These are phyloP conservation scores for Rhododendron henanense DNA, from an alignment of 148 eudicot genomes.

Conservation along the genomic window DNA sequence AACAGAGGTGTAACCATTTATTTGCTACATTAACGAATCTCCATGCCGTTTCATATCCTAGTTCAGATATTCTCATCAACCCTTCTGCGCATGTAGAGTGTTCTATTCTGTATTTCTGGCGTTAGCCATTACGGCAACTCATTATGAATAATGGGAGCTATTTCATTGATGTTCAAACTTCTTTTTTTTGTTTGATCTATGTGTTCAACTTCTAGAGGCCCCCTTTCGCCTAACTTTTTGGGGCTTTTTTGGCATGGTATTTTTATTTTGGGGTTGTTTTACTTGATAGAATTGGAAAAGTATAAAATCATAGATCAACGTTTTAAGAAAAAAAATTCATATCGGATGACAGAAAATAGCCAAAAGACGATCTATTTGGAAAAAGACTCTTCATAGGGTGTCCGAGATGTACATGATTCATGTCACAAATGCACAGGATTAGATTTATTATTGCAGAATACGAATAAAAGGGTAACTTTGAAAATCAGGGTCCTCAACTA, in stretches of 20 bases:
- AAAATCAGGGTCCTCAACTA: too few relatives aligned
- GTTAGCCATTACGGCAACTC: neutral
- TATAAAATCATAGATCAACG: neutral
- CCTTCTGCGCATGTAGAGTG: neutral
- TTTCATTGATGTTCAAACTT: neutral
- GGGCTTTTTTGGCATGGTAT: neutral
- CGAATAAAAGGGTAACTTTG: neutral
- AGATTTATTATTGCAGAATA: neutral
- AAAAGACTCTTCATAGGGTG: too few relatives aligned
- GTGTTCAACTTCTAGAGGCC: neutral
- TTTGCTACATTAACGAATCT: neutral
- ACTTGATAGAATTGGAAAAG: neutral
- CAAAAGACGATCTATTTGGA: neutral
- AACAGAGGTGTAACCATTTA: slow-evolving; percentile 5
- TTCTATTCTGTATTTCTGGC: neutral
- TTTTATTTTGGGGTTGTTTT: too few relatives aligned
- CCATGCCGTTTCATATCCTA: neutral
- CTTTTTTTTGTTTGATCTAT: neutral
- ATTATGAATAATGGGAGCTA: neutral
- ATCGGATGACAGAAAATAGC: neutral
- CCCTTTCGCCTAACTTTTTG: neutral
- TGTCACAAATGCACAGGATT: neutral
- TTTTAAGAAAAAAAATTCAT: too few relatives aligned
- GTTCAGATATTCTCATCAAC: neutral
- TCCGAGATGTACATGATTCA: neutral